Conservation (phyloP, 306 rosid species). For the Cicer yamashitae region DNA sequence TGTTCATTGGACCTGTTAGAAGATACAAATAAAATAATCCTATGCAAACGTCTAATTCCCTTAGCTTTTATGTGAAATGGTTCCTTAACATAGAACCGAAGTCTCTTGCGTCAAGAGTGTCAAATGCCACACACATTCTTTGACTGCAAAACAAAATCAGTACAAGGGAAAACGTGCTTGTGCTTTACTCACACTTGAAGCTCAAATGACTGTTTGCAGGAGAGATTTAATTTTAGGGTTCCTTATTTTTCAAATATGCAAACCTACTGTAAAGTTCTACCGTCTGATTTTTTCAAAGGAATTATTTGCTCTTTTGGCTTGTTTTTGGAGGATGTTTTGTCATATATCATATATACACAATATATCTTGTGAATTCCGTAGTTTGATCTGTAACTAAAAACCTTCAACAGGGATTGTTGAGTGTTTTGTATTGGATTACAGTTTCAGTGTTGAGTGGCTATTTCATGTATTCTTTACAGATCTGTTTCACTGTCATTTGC, state of each 20-base stretch:
- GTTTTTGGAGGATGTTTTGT: background rate
- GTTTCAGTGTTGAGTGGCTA: constrained; percentile 11
- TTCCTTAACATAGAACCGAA: too few species aligned
- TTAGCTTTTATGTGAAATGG: too few species aligned
- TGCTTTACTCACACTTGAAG: background rate
- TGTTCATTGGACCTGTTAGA: background rate
- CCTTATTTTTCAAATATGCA: background rate
- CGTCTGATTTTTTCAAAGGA: background rate
- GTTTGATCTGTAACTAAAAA: background rate
- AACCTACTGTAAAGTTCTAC: background rate
- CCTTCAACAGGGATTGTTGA: background rate
- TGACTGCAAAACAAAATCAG: background rate
- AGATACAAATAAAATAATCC: background rate
- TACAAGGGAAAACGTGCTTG: background rate
- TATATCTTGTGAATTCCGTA: background rate
- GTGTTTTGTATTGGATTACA: background rate
- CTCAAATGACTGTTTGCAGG: constrained; percentile 2
- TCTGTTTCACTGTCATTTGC: background rate
- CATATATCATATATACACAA: background rate
- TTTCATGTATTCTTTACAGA: constrained; percentile 9
- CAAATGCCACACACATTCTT: too few species aligned
- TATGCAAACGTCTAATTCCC: too few species aligned
- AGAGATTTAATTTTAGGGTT: background rate
- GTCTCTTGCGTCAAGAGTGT: too few species aligned
- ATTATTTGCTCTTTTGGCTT: background rate